Evolutionary conservation across 371 early-diverging fungal species (phyloP).

Genomic region (Coemansia sp.): DNA sequence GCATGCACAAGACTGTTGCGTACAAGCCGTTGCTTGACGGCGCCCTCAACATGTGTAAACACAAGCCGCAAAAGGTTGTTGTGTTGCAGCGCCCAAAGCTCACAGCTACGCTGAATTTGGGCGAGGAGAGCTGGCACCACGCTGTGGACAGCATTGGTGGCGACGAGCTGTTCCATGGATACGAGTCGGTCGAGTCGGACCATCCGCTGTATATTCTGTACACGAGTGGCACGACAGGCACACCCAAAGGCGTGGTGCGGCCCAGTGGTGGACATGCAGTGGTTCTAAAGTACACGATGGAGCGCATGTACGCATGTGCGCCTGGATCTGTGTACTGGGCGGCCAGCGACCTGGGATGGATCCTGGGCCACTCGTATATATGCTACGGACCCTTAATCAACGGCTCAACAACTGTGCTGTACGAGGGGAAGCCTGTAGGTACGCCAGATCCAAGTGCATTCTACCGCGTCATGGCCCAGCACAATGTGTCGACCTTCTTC

Average conservation of each 20-base stretch:
- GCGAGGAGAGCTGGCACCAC: constrained; percentile 32
- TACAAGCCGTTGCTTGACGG: constrained; percentile 64
- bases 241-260: constrained; percentile 89
- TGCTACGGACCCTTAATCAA: constrained; percentile 87
- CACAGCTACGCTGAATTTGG: constrained; percentile 55
- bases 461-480: constrained; percentile 79
- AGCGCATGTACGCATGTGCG: constrained; percentile 70
- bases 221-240: constrained; percentile 87
- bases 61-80: constrained; percentile 59
- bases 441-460: constrained; percentile 81
- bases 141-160: constrained; percentile 17
- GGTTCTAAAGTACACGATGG: constrained; percentile 74
- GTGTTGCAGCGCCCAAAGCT: constrained; percentile 64
- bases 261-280: constrained; percentile 89
- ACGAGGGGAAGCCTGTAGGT: constrained; percentile 86
- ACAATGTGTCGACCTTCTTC: constrained; percentile 77
- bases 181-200: constrained; percentile 73
- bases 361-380: constrained; percentile 88
- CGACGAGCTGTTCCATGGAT: constrained; percentile 9
- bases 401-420: constrained; percentile 85
- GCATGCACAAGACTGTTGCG: constrained; percentile 52
- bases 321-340: constrained; percentile 75
- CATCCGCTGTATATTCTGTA: constrained; percentile 93
- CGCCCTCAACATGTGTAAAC: constrained; percentile 59
- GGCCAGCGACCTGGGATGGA: constrained; percentile 94